Evolutionary conservation across 768 basidiomycete species (phyloP).

Genomic region (Suillus clintonianus): DNA sequence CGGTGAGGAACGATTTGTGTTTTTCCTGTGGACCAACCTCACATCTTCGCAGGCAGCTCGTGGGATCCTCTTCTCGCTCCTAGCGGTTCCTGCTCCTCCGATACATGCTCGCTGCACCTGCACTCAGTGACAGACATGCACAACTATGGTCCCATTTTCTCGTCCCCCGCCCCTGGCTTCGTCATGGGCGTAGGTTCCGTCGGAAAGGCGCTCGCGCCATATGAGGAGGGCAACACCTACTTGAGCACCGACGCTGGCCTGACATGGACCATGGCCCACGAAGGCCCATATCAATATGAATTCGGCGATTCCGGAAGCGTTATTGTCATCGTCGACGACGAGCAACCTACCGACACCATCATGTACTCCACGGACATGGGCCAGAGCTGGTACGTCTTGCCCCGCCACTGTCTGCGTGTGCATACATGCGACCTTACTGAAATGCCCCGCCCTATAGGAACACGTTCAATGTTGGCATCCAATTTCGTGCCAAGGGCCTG

Average conservation of each 20-base stretch:
- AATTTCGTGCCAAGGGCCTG: conserved; percentile 69
- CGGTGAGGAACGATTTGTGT: conserved; percentile 41
- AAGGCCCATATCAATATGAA: conserved; percentile 89
- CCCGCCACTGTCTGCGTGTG: not conserved
- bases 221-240: conserved; percentile 92
- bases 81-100: conserved; percentile 52
- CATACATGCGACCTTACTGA: conserved; percentile 1
- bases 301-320: conserved; percentile 90
- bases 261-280: conserved; percentile 77
- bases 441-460: conserved; percentile 47
- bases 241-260: conserved; percentile 87
- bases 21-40: conserved; percentile 2
- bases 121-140: conserved; percentile 92
- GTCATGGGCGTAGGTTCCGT: conserved; percentile 97
- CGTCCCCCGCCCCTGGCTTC: conserved; percentile 90
- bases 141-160: conserved; percentile 93
- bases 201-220: conserved; percentile 64
- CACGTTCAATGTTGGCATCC: conserved; percentile 67
- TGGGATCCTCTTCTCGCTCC: conserved; percentile 77
- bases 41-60: conserved; percentile 47
- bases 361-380: conserved; percentile 85
- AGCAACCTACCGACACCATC: conserved; percentile 67
- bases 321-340: conserved; percentile 81
- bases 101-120: conserved; percentile 81
- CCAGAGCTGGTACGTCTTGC: conserved; percentile 65